phyloP scores from a whole-genome alignment of 495 filamentous ascomycete species.

The Clohesyomyces aquaticus region DNA sequence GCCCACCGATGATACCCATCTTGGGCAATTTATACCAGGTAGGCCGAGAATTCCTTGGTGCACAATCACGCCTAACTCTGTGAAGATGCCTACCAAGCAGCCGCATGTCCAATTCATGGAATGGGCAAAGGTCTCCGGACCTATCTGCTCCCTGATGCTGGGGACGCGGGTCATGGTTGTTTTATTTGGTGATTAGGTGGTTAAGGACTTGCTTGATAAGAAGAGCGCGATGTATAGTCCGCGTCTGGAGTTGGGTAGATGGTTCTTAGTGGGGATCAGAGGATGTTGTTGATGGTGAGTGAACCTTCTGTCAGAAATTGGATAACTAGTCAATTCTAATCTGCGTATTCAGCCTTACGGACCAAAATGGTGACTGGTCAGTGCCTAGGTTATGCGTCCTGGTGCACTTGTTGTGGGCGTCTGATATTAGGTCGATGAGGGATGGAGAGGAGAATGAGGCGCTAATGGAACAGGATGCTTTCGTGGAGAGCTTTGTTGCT shows the following conservation, averaged over 20 bases:
- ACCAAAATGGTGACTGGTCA: constrained; percentile 43
- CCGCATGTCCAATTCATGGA: constrained; percentile 44
- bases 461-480: constrained; percentile 1
- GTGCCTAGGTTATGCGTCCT: constrained; percentile 4
- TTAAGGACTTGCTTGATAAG: constrained; percentile 49
- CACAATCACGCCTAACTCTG: neutral
- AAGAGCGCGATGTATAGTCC: constrained; percentile 45
- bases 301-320: constrained; percentile 15
- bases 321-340: constrained; percentile 28
- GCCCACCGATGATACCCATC: constrained; percentile 43
- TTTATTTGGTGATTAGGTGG: constrained; percentile 36
- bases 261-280: constrained; percentile 12
- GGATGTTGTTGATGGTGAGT: constrained; percentile 34
- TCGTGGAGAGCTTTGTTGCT: constrained; percentile 6
- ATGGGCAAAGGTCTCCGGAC: constrained; percentile 51
- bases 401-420: constrained; percentile 20
- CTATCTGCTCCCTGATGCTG: constrained; percentile 45
- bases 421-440: constrained; percentile 12
- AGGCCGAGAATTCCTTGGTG: neutral
- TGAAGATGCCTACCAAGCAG: constrained; percentile 17
- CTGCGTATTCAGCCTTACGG: constrained; percentile 45
- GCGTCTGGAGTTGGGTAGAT: constrained; percentile 32
- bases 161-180: constrained; percentile 43
- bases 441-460: constrained; percentile 13
- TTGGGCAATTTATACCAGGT: constrained; percentile 21